Evolutionary conservation across 441 rosid species (phyloP).

Genomic region (Pelargonium citronellum): DNA sequence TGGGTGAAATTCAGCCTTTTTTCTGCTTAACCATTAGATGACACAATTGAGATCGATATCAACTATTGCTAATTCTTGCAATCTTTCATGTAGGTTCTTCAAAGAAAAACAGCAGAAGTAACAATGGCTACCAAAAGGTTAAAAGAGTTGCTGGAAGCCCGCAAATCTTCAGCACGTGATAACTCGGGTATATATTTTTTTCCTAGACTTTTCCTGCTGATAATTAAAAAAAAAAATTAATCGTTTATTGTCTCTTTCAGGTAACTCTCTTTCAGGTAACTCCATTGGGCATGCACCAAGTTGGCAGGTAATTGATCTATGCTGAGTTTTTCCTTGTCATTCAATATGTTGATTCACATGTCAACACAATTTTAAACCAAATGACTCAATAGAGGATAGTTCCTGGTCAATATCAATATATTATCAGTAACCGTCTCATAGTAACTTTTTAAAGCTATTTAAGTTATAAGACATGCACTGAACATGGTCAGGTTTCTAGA

Average conservation of each 20-base stretch:
- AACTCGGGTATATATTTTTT: slow-evolving; percentile 30
- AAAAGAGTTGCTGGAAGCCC: slow-evolving; percentile 58
- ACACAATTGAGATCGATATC: not conserved
- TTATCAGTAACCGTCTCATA: not conserved
- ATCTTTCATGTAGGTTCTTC: slow-evolving; percentile 56
- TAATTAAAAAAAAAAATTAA: slow-evolving; percentile 14
- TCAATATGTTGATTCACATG: slow-evolving; percentile 14
- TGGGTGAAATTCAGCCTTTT: too few relatives aligned
- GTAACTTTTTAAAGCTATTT: slow-evolving; percentile 1
- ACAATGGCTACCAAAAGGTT: slow-evolving; percentile 62
- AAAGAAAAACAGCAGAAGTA: slow-evolving; percentile 67
- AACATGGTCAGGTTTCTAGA: too few relatives aligned
- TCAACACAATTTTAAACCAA: not conserved
- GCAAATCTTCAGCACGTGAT: slow-evolving; percentile 41
- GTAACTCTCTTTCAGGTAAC: slow-evolving; percentile 40
- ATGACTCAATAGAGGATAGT: too few relatives aligned
- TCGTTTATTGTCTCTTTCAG: slow-evolving; percentile 35
- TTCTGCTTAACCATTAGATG: not conserved
- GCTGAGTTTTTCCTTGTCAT: slow-evolving; percentile 9
- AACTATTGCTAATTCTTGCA: not conserved
- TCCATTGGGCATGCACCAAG: slow-evolving; percentile 44
- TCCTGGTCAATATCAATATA: slow-evolving; percentile 15
- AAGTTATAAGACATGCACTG: too few relatives aligned
- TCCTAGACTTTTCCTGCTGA: not conserved
- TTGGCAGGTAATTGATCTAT: slow-evolving; percentile 47